Evolutionary conservation across 495 filamentous ascomycete genomes (phyloP).

Genomic region (Durotheca rogersii): DNA sequence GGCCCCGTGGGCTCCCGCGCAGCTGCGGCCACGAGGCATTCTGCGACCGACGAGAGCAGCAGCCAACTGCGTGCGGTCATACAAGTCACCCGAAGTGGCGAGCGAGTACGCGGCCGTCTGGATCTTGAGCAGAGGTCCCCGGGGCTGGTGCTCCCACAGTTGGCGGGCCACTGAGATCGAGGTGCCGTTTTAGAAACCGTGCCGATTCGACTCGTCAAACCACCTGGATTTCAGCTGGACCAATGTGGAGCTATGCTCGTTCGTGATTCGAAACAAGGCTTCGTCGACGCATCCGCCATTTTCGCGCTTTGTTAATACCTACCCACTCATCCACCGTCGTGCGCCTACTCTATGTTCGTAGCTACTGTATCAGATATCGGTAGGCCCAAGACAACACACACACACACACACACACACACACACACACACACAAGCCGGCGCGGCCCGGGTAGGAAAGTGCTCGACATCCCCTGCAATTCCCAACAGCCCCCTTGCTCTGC

Average conservation of each 20-base stretch:
- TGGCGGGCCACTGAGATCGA: constrained; percentile 23
- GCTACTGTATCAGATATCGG: no score
- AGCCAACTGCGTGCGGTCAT: not conserved
- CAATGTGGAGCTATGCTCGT: not conserved
- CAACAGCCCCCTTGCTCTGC: constrained; percentile 6
- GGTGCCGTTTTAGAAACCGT: constrained; percentile 4
- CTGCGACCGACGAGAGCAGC: not conserved
- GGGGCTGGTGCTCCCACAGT: constrained; percentile 10
- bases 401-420: no score
- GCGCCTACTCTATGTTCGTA: no score
- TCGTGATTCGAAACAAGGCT: not conserved
- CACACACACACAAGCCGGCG: no score
- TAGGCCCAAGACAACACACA: no score
- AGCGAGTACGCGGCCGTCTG: constrained; percentile 21
- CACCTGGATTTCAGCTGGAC: not conserved
- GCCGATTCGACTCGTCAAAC: constrained; percentile 1
- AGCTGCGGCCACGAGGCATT: constrained; percentile 5
- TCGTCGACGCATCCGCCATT: not conserved
- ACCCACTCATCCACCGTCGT: no score
- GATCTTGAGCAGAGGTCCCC: not conserved
- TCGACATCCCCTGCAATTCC: not conserved
- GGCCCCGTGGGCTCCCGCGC: constrained; percentile 1
- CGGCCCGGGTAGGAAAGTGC: no score
- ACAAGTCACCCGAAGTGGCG: constrained; percentile 16
- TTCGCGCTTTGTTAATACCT: no score